phyloP scores from a whole-genome alignment of 1,284 basidiomycete species.

The Entoloma clypeatum region DNA sequence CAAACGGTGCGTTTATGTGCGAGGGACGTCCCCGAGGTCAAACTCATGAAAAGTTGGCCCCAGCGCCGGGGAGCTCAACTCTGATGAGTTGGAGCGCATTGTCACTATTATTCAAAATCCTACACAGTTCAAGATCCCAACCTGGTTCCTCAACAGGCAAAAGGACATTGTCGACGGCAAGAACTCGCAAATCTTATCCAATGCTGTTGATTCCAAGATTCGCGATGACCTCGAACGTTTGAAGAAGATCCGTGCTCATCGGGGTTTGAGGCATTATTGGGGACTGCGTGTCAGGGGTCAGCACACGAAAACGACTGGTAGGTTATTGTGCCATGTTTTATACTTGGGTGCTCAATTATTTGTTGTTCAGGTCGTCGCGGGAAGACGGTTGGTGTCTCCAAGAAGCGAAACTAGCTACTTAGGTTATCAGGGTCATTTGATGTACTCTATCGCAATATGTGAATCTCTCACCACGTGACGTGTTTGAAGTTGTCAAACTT shows the following conservation, averaged over 20 bases:
- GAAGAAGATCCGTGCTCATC: constrained; percentile 99
- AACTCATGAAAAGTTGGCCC: constrained; percentile 1
- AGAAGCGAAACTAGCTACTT: constrained; percentile 72
- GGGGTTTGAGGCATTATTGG: constrained; percentile 98
- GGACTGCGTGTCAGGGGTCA: constrained; percentile 94
- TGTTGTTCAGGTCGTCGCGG: constrained; percentile 70
- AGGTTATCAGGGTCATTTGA: constrained; percentile 7
- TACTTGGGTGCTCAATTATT: constrained; percentile 8
- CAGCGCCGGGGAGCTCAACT: constrained; percentile 44
- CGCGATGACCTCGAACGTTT: constrained; percentile 98
- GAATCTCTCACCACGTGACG: constrained; percentile 11
- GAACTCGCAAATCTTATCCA: constrained; percentile 94
- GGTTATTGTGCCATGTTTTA: constrained; percentile 24
- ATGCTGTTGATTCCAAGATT: constrained; percentile 97
- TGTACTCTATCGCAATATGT: constrained; percentile 11
- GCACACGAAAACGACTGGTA: constrained; percentile 99
- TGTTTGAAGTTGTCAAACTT: constrained; percentile 4
- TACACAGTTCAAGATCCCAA: constrained; percentile 98
- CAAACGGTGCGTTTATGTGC: constrained; percentile 79
- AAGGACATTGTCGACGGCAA: constrained; percentile 98
- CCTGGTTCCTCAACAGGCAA: constrained; percentile 99
- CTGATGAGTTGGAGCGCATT: constrained; percentile 92
- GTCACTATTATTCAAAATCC: constrained; percentile 99
- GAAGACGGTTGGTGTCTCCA: constrained; percentile 91
- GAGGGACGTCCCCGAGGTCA: constrained; percentile 24